phyloP scores from a whole-genome alignment of 441 rosid species.

The Sinapis alba region DNA sequence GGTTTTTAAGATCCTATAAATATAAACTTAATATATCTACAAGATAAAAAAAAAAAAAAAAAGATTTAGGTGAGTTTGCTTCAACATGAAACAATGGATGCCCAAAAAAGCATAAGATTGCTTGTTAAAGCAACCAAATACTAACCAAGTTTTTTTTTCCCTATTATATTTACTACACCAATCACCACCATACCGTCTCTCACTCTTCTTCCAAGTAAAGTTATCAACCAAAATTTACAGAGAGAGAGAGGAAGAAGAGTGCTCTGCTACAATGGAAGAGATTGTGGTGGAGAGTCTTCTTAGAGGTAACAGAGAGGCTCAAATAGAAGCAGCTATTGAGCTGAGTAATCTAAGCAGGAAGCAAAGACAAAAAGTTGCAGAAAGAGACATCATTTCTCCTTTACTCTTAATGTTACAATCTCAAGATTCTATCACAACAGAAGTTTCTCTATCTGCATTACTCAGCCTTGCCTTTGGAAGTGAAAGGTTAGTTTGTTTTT shows the following conservation, averaged over 20 bases:
- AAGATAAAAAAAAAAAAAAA: constrained; percentile 22
- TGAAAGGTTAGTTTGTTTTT: constrained; percentile 60
- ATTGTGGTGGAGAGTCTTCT: constrained; percentile 52
- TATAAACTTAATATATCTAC: neutral
- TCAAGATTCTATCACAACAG: constrained; percentile 58
- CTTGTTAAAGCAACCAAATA: constrained; percentile 66
- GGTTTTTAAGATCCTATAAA: constrained; percentile 14
- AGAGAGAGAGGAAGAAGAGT: constrained; percentile 30
- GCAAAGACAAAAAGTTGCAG: constrained; percentile 68
- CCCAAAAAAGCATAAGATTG: constrained; percentile 55
- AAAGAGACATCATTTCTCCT: constrained; percentile 65
- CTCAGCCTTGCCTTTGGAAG: constrained; percentile 89
- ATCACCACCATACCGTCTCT: constrained; percentile 32
- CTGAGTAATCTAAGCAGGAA: constrained; percentile 51
- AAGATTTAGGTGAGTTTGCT: constrained; percentile 52
- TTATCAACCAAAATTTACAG: constrained; percentile 22
- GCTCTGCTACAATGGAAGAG: constrained; percentile 55
- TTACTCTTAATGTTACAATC: constrained; percentile 70
- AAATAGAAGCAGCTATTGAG: constrained; percentile 63
- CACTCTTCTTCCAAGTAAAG: constrained; percentile 41
- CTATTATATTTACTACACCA: constrained; percentile 34
- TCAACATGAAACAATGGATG: constrained; percentile 80
- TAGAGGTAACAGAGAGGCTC: constrained; percentile 53
- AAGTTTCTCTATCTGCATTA: constrained; percentile 71
- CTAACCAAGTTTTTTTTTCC: constrained; percentile 45